Evolutionary conservation across 176 grass and related monocot genomes (phyloP), one percentile per base, ranked within the genome.

Genomic region (Aegilops longissima): DNA sequence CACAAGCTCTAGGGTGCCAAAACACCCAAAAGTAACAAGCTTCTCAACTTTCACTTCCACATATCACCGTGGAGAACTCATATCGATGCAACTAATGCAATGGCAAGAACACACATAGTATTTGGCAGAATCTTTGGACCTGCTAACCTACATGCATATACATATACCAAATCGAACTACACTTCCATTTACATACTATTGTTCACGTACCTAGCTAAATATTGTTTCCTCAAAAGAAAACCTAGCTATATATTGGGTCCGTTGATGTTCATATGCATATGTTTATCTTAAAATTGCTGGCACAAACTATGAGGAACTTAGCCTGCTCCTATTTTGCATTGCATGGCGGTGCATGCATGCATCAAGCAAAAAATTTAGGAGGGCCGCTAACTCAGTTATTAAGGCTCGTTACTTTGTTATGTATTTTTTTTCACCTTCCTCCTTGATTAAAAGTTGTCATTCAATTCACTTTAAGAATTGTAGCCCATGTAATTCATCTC

Each of bases 271-370:
- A 38, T 80, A 70, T 82, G 31, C 7, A 62, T 77, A 62, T 62
- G 18, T 68, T 81, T 58, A 23, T 29, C 27, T 36, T 76, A 14
- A 49, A 25, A 59, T 4, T 78, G 39, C 24, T 54, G 82, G 52
- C 6, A 0, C 3, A 31, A 10, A 71, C 20, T 66, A 12, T 79
- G 74, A 44, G 45, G 79, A 78, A 7, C 1, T 66, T 31, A 44
- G 29, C 29, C 4, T 44, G 3, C 86, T 88, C 10, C 14, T 89
- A 36, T 80, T 72, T 80, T 68, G 25, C 92, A 93, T 86, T 93
- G 92, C 68, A 90, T 78, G 76, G 87, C 84, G 24, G 66, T 93
- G 92, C 89, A 80, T 6, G 83, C 86, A 49, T 83, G 86, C 73
- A 91, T 89, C 44, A 89, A 88, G 84, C 76, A 36, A 44, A 91